Evolutionary conservation across 2,329 filamentous ascomycete species (phyloP).

Genomic region (Annulohypoxylon truncatum): DNA sequence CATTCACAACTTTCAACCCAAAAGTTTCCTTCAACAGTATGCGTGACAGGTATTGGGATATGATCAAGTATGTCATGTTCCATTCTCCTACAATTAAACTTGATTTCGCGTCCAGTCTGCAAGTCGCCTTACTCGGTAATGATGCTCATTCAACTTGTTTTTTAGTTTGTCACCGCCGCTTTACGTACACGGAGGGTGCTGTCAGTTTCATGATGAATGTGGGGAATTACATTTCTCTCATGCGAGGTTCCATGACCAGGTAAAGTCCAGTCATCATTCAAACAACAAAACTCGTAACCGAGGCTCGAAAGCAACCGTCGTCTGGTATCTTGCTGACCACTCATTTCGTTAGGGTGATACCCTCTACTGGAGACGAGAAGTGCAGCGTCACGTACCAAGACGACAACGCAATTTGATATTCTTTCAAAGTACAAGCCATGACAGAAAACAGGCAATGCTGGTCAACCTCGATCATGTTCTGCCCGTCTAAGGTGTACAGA

Average conservation of each 20-base stretch:
- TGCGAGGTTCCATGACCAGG: not conserved
- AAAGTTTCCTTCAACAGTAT: constrained; percentile 8
- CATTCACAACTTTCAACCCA: constrained; percentile 7
- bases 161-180: constrained; percentile 9
- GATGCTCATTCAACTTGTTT: constrained; percentile 24
- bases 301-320: constrained; percentile 11
- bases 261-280: constrained; percentile 7
- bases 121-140: constrained; percentile 36
- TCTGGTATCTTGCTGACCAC: constrained; percentile 21
- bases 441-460: constrained; percentile 22
- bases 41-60: constrained; percentile 14
- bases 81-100: constrained; percentile 22
- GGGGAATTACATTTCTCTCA: constrained; percentile 7
- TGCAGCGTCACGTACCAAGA: constrained; percentile 27
- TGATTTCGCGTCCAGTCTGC: constrained; percentile 34
- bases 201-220: constrained; percentile 14
- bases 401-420: constrained; percentile 22
- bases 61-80: constrained; percentile 14
- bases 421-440: constrained; percentile 2
- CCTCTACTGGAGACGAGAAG: constrained; percentile 16
- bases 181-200: constrained; percentile 26
- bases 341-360: constrained; percentile 7
- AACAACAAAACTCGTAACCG: constrained; percentile 5
- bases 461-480: constrained; percentile 26
- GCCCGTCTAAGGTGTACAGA: constrained; percentile 2